These are phyloP conservation scores for Juglanconis oblonga DNA, from an alignment of 2,329 filamentous ascomycete species.

Conservation along the genomic window DNA sequence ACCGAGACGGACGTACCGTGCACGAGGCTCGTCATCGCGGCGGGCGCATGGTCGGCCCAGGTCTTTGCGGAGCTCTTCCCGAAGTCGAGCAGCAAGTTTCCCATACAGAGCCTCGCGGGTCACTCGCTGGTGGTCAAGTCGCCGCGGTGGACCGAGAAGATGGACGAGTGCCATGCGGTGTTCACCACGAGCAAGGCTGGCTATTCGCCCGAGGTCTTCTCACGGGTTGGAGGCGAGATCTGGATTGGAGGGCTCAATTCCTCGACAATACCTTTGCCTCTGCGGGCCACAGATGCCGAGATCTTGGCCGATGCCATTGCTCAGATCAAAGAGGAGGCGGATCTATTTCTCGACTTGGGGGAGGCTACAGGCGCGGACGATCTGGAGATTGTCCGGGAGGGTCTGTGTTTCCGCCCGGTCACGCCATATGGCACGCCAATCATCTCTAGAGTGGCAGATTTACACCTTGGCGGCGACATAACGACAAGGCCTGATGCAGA, in stretches of 20 bases:
- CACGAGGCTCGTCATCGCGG: slow-evolving; percentile 62
- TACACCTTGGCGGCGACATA: slow-evolving; percentile 48
- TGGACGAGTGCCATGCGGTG: slow-evolving; percentile 63
- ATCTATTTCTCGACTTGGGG: slow-evolving; percentile 41
- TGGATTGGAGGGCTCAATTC: slow-evolving; percentile 74
- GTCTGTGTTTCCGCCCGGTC: slow-evolving; percentile 71
- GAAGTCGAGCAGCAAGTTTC: slow-evolving; percentile 46
- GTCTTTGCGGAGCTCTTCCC: slow-evolving; percentile 68
- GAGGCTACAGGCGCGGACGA: slow-evolving; percentile 40
- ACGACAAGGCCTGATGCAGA: slow-evolving; percentile 37
- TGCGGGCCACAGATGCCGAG: slow-evolving; percentile 46
- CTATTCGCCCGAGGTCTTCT: slow-evolving; percentile 71
- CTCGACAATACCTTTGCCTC: slow-evolving; percentile 56
- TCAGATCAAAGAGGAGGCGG: slow-evolving; percentile 47
- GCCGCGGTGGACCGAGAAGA: slow-evolving; percentile 47
- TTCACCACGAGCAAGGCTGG: slow-evolving; percentile 58
- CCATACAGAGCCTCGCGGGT: slow-evolving; percentile 63
- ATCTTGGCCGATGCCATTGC: slow-evolving; percentile 46
- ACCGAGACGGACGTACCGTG: slow-evolving; percentile 56
- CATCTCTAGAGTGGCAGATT: slow-evolving; percentile 54
- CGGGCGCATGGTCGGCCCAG: slow-evolving; percentile 68
- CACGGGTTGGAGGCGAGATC: slow-evolving; percentile 62
- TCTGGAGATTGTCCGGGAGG: slow-evolving; percentile 61
- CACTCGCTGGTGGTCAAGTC: slow-evolving; percentile 68
- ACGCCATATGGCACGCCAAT: slow-evolving; percentile 63